Base-by-base conservation (phyloP, 73 alveolate species). In the Paramecium bursaria region DNA sequence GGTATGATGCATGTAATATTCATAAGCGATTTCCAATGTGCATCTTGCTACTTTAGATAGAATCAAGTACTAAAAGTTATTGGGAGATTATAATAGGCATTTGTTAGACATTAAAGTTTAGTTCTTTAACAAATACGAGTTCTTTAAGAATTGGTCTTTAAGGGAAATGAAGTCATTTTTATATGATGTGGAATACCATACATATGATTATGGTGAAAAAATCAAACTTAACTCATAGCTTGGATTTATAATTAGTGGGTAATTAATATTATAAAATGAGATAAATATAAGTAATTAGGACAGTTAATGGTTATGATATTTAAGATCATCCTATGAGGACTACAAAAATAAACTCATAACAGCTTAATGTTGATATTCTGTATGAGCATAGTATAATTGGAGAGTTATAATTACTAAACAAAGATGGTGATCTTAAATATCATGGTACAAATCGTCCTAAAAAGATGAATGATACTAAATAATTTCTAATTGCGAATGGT, bases 81-180 rank as follows among this genome's bases (percentile, higher is more conserved):
- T 57, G 17, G 76, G 76, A 57, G 76, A 57, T 57, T 57, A 57
- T 57, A 57, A 57, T 57, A 57, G 33, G 33, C 27, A 57, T 57
- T 50, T 30, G 49, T 57, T 57, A 57, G 76, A 57, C 33, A 30
- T 30, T 30, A 23, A 26, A 30, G 33, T 57, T 23, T 48, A 48
- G 49, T 57, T 57, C 33, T 42, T 57, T 10, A 30, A 48, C 6
- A 57, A 57, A 57, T 57, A 57, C 4, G 30, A 48, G 6, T 57
- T 48, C 51, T 57, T 57, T 57, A 30, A 57, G 15, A n/a, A 57
- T 19, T 57, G 76, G 76, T 57, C 76, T 1, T 27, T 57, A 11
- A 57, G 76, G 15, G 76, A 57, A 29, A 57, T 57, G 76, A 57
- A 57, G 29, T 30, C 33, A 50, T 22, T 57, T 13, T 48, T 50